Evolutionary conservation across 2,329 filamentous ascomycete species (phyloP), one percentile per base, ranked within the genome.

Genomic region (Colletotrichum somersetense): DNA sequence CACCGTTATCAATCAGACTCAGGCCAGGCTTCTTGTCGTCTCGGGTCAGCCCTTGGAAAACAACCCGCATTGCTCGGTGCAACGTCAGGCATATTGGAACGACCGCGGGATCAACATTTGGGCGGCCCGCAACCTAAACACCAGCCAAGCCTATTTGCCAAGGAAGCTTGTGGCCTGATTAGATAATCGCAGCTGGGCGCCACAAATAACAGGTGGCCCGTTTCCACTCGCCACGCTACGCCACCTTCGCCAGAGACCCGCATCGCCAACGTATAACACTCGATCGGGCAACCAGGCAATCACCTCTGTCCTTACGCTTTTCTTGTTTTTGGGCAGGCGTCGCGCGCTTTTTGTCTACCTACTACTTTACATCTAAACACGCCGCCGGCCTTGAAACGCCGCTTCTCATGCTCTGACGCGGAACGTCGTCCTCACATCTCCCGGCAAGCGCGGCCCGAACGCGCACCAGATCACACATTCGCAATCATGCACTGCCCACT

Each of bases 401-500:
- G 6, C 10, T 38, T 35, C 30, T 44, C 56, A 58, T 44, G 55
- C 46, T 62, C 50, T 67, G 23, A 71, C 48, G 26, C 35, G 52
- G 35, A 46, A 23, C 44, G 11, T 18, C 35, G 14, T 59, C 35
- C 14, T 59, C n/a, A 48, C 46, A 26, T 66, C 67, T 64, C 33
- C 52, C 46, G 53, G 53, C 55, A 55, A 50, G 38, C 64, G 30
- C 48, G 44, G 59, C 56, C 48, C 58, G 52, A 71, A 48, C 44
- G 46, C 35, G 53, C n/a, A 70, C 7, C 18, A 53, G 16, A 18
- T 46, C 26, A 20, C 53, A 48, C 57, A 18, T 4, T 20, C 12
- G 44, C 14, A 6, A 58, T 48, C 68, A 83, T 82, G 80, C 78
- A 78, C 62, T 67, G 77, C 64, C 61, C 75, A 61, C 71, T 64